A percentile compares a stretch with the other conserved stretches of the same genome.
These are phyloP conservation scores for Pseudofabraea citricarpa DNA, from an alignment of 2,329 filamentous ascomycete genomes.

Conservation along the genomic window DNA sequence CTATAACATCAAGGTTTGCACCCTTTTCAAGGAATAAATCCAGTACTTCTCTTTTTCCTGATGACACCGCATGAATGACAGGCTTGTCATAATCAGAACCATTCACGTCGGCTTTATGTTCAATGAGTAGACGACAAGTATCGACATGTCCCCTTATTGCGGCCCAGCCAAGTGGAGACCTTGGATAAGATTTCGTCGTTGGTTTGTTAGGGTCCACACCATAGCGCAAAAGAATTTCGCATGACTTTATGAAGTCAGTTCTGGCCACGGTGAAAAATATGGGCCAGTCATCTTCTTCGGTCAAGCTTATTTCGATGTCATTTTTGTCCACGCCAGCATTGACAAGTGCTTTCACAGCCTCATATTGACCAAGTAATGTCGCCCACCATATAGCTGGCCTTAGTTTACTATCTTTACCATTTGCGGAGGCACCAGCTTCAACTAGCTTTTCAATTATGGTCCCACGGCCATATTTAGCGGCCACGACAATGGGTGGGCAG, in stretches of 20 bases:
- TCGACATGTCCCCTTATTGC: neutral
- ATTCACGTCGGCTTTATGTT: neutral
- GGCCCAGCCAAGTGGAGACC: neutral
- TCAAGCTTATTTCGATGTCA: neutral
- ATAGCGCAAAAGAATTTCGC: neutral
- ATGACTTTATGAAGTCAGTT: neutral
- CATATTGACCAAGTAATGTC: neutral
- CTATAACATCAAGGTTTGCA: constrained; percentile 3
- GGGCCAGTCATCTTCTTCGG: neutral
- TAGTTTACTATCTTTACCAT: neutral
- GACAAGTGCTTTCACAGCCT: neutral
- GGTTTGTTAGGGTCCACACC: neutral
- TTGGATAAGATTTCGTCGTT: neutral
- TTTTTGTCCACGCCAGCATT: neutral
- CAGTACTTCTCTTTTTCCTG: constrained; percentile 3
- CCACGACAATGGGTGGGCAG: neutral
- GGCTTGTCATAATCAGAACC: neutral
- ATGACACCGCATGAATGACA: neutral
- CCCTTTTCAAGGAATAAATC: constrained; percentile 12
- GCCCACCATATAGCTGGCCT: neutral
- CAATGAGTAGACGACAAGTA: neutral
- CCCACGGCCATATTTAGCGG: neutral
- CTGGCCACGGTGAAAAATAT: neutral
- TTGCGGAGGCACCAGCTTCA: neutral
- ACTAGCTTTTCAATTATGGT: neutral